These are phyloP conservation scores for Pyrus pyrifolia DNA, from an alignment of 306 rosid species.

Conservation along the genomic window DNA sequence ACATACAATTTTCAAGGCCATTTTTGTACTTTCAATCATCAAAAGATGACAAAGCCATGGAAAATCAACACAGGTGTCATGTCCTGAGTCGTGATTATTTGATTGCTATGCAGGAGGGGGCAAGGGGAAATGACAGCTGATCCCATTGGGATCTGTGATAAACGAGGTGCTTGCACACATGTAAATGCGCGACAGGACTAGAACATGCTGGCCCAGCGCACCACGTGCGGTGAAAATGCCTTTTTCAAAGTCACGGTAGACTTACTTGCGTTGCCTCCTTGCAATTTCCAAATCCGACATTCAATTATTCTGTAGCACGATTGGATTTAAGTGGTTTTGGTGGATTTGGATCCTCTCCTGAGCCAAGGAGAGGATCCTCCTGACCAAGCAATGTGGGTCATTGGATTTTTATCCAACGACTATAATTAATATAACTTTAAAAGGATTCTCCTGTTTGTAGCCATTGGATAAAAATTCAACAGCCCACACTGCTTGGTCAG, in stretches of 20 bases:
- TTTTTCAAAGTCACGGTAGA: background rate
- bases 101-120: conserved; percentile 37
- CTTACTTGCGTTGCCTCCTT: background rate
- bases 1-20: background rate
- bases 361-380: too few species aligned
- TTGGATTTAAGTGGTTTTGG: background rate
- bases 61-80: conserved; percentile 20
- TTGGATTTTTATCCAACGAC: too few species aligned
- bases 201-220: conserved; percentile 42
- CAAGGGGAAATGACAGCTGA: conserved; percentile 33
- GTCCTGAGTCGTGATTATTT: conserved; percentile 26
- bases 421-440: too few species aligned
- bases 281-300: background rate
- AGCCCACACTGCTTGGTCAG: too few species aligned
- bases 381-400: too few species aligned
- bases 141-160: conserved; percentile 39
- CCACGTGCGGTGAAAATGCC: conserved; percentile 60
- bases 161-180: conserved; percentile 47
- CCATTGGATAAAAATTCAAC: too few species aligned
- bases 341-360: too few species aligned
- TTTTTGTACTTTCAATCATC: conserved; percentile 14
- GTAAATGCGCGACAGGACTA: conserved; percentile 58
- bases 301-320: background rate
- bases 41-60: conserved; percentile 18
- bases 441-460: too few species aligned